These are phyloP conservation scores for Leishmania turanica DNA, from an alignment of 208 protist species.

Conservation along the genomic window DNA sequence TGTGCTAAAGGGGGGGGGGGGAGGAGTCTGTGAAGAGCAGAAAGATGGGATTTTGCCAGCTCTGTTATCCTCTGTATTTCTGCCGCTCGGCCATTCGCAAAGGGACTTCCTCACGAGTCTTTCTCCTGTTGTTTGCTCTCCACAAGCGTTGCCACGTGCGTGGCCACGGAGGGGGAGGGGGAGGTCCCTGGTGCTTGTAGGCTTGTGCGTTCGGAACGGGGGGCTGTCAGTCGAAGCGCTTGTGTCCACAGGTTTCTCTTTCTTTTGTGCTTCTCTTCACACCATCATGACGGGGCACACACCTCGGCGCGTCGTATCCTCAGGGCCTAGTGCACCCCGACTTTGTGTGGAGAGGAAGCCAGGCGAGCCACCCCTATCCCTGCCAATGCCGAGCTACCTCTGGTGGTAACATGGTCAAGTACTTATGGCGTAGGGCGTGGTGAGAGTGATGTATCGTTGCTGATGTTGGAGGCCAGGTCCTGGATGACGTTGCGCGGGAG, in stretches of 20 bases:
- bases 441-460: not conserved
- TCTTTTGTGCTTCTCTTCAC: no score
- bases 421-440: not conserved
- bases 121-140: not conserved
- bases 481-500: not conserved
- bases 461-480: not conserved
- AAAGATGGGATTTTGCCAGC: not conserved
- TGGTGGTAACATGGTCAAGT: not conserved
- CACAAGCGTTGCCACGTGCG: not conserved
- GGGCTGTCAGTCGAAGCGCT: not conserved
- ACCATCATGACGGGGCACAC: not conserved
- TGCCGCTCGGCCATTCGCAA: not conserved
- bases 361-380: not conserved
- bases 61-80: not conserved
- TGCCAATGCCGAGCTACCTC: not conserved
- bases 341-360: not conserved
- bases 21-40: not conserved
- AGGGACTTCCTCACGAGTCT: not conserved
- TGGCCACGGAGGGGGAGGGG: not conserved
- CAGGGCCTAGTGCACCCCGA: not conserved
- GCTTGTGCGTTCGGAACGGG: not conserved
- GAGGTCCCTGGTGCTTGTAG: not conserved
- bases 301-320: not conserved
- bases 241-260: not conserved
- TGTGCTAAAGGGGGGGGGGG: not conserved